Percentiles rank a stretch among this genome's conserved stretches.
Conservation (phyloP, 2,329 filamentous ascomycete species). For the Simplicillium sp. region DNA sequence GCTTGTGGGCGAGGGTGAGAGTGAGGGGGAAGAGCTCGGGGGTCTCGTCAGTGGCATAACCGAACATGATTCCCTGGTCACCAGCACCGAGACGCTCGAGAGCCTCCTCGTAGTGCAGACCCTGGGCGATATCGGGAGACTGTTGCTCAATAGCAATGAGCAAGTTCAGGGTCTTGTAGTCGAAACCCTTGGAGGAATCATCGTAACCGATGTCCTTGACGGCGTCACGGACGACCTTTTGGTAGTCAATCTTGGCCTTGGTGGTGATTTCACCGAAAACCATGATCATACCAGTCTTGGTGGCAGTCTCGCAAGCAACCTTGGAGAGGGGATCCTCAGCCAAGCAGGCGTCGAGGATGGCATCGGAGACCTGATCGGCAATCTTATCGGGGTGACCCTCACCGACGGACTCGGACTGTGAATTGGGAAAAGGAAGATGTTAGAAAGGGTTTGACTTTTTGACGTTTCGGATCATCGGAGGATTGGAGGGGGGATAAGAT, state of each 20-base stretch:
- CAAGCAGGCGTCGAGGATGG: constrained; percentile 96
- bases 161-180: constrained; percentile 99
- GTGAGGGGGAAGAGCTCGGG: constrained; percentile 94
- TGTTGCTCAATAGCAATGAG: constrained; percentile 99
- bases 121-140: constrained; percentile 97
- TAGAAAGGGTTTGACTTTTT: constrained; percentile 5
- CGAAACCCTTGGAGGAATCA: constrained; percentile 93
- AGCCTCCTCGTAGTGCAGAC: constrained; percentile 95
- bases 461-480: not conserved
- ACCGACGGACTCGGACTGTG: constrained; percentile 76
- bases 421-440: constrained; percentile 12
- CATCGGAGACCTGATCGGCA: constrained; percentile 96
- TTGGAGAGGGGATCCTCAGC: constrained; percentile 93
- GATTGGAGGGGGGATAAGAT: constrained; percentile 1
- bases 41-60: constrained; percentile 98
- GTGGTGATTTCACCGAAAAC: constrained; percentile 98
- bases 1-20: constrained; percentile 88
- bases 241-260: constrained; percentile 93
- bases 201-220: constrained; percentile 99
- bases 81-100: constrained; percentile 96
- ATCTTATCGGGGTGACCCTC: constrained; percentile 96
- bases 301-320: constrained; percentile 97
- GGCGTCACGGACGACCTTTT: constrained; percentile 86
- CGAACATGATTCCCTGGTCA: constrained; percentile 99
- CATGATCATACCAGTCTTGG: constrained; percentile 99